Conservation (phyloP, 2,329 filamentous ascomycete genomes). For the Penicillium sp. region DNA sequence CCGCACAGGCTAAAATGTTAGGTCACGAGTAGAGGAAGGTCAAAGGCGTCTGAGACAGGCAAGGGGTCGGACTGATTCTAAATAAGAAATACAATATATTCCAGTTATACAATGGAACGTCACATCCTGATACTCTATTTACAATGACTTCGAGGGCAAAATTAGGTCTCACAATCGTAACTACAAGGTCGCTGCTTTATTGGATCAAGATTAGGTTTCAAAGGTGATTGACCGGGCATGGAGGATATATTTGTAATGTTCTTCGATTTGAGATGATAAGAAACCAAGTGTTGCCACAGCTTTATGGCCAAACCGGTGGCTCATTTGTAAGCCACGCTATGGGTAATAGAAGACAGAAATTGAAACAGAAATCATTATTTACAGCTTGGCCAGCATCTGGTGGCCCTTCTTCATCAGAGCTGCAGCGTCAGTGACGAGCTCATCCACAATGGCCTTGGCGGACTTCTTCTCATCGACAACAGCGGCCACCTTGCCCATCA, state of each 20-base stretch:
- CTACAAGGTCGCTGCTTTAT: too few relatives aligned
- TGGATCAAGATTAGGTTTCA: background rate
- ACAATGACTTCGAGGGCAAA: constrained; percentile 20
- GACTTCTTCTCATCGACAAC: constrained; percentile 90
- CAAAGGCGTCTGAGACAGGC: too few relatives aligned
- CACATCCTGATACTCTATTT: too few relatives aligned
- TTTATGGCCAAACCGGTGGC: background rate
- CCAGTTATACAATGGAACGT: too few relatives aligned
- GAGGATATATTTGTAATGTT: background rate
- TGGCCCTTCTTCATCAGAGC: constrained; percentile 67
- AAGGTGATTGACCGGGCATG: background rate
- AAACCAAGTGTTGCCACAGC: background rate
- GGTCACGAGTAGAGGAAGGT: too few relatives aligned
- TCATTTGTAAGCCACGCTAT: background rate
- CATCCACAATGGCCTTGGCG: constrained; percentile 90
- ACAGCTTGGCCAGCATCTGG: constrained; percentile 69
- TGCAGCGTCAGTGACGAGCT: constrained; percentile 83
- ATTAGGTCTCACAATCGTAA: too few relatives aligned
- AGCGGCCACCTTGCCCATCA: constrained; percentile 97
- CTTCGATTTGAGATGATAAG: background rate
- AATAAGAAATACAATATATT: too few relatives aligned
- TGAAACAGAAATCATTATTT: constrained; percentile 30
- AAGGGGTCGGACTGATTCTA: too few relatives aligned
- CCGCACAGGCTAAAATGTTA: too few relatives aligned
- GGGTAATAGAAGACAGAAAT: background rate